Evolutionary conservation across 768 basidiomycete genomes (phyloP), one percentile per base, ranked within the genome.

Genomic region (Collybia nuda): DNA sequence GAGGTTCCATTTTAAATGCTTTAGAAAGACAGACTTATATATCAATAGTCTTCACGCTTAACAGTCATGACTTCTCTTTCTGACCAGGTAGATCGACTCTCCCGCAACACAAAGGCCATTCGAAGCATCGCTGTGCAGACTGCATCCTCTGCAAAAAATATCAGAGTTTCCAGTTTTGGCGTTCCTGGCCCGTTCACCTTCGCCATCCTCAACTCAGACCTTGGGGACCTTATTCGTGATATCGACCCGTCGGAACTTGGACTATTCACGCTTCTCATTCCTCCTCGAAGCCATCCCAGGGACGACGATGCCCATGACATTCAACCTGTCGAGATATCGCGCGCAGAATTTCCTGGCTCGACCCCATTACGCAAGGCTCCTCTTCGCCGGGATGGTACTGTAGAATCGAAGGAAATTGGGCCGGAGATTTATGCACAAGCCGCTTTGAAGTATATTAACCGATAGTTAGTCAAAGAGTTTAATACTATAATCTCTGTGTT

Each of bases 151-250:
- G 5, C 14, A 14, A 14, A 11, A 32, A 32, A 32, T 2, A 2
- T 14, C 14, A 32, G 14, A 11, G 12, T 11, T 3, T 32, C 32
- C 3, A 32, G 9, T 32, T 32, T 32, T 32, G 32, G 32, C 14
- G 57, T 63, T 3, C 63, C 68, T 9, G 66, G 74, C 7, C 79
- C 80, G 2, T 91, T 90, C 61, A 80, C 86, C 5, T 69, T 64
- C 46, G 87, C 90, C 2, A 78, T 90, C 7, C 81, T 92, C 21
- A 56, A 75, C 17, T 75, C 82, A 0, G 67, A 77, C 44, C 77
- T 91, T 7, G 84, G 84, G 38, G 85, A 90, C 59, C 81, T 91
- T 53, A 88, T 90, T 53, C 87, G 90, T 59, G 90, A 91, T 59
- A 74, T 85, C 53, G 88, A 91, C 56, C 73, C 84, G 7, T 82